Evolutionary conservation across 78 protist species (phyloP).

Genomic region (Pelomyxa schiedti): DNA sequence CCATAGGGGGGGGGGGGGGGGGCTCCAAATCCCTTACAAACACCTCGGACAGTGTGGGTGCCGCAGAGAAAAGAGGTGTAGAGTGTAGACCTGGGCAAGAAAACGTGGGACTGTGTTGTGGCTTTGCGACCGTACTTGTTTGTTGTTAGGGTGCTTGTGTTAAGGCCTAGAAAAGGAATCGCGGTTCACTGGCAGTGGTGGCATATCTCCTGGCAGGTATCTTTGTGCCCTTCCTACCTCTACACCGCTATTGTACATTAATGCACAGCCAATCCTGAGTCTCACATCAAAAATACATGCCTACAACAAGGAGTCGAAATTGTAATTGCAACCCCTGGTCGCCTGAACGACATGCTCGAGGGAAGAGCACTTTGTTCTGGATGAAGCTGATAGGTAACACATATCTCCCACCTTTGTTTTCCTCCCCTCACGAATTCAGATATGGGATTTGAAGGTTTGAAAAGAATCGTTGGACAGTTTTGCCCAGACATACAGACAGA

Average conservation of each 20-base stretch:
- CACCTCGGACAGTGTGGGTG: no score
- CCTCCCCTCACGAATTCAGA: constrained; percentile 16
- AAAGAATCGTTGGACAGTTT: constrained; percentile 55
- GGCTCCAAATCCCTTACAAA: no score
- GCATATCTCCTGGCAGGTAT: constrained; percentile 85
- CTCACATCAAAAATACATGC: constrained; percentile 41
- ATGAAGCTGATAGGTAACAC: constrained; percentile 93
- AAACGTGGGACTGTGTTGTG: no score
- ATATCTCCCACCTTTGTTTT: no score
- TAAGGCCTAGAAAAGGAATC: no score
- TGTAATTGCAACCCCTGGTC: constrained; percentile 98
- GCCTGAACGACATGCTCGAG: constrained; percentile 88
- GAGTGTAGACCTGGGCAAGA: no score
- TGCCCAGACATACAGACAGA: constrained; percentile 76
- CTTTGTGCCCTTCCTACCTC: no score
- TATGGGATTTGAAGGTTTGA: constrained; percentile 83
- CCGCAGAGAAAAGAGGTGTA: no score
- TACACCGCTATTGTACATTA: constrained; percentile 54
- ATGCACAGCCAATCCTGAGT: constrained; percentile 34
- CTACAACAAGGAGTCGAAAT: constrained; percentile 68
- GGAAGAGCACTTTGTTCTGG: constrained; percentile 79
- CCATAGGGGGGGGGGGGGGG: no score
- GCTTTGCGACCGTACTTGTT: no score
- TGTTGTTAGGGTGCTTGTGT: no score
- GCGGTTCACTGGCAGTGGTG: constrained; percentile 96